Evolutionary conservation across 306 rosid species (phyloP).

Genomic region (Clitoria ternatea): DNA sequence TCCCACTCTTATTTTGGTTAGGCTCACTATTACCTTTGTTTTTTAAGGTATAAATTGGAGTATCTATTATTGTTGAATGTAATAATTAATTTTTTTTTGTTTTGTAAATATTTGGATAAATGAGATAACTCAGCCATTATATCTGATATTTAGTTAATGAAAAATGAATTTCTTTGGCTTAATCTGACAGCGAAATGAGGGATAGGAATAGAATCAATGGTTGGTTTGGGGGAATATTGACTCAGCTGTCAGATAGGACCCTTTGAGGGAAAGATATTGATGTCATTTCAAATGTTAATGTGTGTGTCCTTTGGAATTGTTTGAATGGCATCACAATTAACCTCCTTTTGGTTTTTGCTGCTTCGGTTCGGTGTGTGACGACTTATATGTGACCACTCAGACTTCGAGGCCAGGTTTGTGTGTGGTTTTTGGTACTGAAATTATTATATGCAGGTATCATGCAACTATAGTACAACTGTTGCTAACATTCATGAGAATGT

Average conservation of each 20-base stretch:
- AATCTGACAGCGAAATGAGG: conserved; percentile 22
- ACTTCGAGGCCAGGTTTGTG: neutral
- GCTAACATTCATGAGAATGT: conserved; percentile 33
- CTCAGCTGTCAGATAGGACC: conserved; percentile 23
- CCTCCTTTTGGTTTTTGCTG: neutral
- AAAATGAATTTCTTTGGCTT: too few species aligned
- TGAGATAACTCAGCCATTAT: too few species aligned
- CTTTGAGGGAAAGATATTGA: conserved; percentile 23
- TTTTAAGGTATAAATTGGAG: too few species aligned
- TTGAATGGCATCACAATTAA: conserved; percentile 24
- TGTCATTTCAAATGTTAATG: conserved; percentile 25
- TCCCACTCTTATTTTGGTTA: neutral
- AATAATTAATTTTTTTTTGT: too few species aligned
- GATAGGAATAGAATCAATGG: conserved; percentile 3
- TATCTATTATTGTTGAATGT: too few species aligned
- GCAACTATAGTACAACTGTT: conserved; percentile 32
- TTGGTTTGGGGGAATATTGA: conserved; percentile 24
- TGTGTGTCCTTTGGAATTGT: conserved; percentile 29
- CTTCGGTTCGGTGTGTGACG: neutral
- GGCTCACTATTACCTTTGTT: too few species aligned
- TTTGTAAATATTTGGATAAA: too few species aligned
- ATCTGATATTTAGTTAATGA: too few species aligned
- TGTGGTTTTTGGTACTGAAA: conserved; percentile 5
- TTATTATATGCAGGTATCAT: conserved; percentile 29
- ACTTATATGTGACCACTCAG: conserved; percentile 6